A percentile compares a stretch with the other conserved stretches of the same genome.
These are phyloP conservation scores for Pulveroboletus sp. DNA, from an alignment of 1,284 basidiomycete species.

Conservation along the genomic window DNA sequence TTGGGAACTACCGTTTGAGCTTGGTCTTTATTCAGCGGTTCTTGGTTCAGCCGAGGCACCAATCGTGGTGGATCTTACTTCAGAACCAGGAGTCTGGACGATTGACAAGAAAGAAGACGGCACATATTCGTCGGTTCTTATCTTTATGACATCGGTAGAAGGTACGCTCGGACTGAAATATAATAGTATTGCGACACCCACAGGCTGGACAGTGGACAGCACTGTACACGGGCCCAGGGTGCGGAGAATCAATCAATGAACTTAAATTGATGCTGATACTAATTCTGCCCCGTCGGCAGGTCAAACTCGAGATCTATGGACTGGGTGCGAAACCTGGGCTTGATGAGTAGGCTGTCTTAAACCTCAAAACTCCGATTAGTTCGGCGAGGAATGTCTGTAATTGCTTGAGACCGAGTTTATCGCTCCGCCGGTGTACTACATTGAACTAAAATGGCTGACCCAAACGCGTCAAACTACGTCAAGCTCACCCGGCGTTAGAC, in stretches of 20 bases:
- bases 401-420: too few species aligned
- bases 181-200: neutral
- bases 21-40: neutral
- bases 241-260: neutral
- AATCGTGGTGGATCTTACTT: too few species aligned
- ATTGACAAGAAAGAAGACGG: too few species aligned
- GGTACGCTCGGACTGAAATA: neutral
- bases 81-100: too few species aligned
- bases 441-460: too few species aligned
- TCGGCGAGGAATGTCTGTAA: neutral
- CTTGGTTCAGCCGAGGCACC: neutral
- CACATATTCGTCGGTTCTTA: neutral
- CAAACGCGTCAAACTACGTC: too few species aligned
- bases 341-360: neutral
- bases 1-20: neutral
- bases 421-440: too few species aligned
- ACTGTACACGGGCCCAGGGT: neutral
- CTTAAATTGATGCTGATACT: neutral
- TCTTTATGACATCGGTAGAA: too few species aligned
- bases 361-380: neutral
- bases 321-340: neutral
- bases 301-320: neutral
- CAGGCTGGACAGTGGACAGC: neutral
- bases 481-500: too few species aligned
- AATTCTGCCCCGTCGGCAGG: neutral